phyloP scores from a whole-genome alignment of 2,329 filamentous ascomycete species.

The Curvularia spicifera region DNA sequence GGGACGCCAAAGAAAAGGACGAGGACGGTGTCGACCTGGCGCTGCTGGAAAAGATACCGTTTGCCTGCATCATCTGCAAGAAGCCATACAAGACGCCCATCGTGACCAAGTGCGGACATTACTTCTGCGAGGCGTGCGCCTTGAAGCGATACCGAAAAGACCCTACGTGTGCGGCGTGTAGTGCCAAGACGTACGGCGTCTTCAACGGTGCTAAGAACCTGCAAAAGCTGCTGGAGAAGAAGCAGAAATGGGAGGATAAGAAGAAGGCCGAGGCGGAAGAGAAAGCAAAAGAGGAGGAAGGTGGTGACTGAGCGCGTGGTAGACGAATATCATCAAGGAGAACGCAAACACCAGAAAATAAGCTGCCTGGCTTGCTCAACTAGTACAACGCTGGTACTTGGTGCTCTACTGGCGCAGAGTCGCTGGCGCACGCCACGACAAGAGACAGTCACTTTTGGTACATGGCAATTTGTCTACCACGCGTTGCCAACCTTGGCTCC shows the following conservation, averaged over 20 bases:
- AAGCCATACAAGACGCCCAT: constrained; percentile 79
- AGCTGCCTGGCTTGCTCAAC: not conserved
- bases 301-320: constrained; percentile 22
- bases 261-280: constrained; percentile 63
- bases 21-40: constrained; percentile 69
- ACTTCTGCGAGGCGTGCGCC: constrained; percentile 93
- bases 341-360: not conserved
- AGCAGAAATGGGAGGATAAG: constrained; percentile 66
- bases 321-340: not conserved
- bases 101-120: constrained; percentile 89
- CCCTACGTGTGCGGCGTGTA: constrained; percentile 85
- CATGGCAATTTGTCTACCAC: not conserved
- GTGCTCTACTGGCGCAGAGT: not conserved
- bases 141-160: constrained; percentile 85
- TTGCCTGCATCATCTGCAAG: constrained; percentile 87
- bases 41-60: constrained; percentile 82
- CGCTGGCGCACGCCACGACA: not conserved
- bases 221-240: constrained; percentile 78
- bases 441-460: not conserved
- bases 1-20: constrained; percentile 50
- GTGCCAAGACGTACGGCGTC: constrained; percentile 82
- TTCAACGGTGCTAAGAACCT: constrained; percentile 88
- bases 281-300: constrained; percentile 39
- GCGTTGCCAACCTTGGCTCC: not conserved
- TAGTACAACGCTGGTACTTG: not conserved